Conservation (phyloP, 148 eudicot genomes). For the Polygonum maritimum region DNA sequence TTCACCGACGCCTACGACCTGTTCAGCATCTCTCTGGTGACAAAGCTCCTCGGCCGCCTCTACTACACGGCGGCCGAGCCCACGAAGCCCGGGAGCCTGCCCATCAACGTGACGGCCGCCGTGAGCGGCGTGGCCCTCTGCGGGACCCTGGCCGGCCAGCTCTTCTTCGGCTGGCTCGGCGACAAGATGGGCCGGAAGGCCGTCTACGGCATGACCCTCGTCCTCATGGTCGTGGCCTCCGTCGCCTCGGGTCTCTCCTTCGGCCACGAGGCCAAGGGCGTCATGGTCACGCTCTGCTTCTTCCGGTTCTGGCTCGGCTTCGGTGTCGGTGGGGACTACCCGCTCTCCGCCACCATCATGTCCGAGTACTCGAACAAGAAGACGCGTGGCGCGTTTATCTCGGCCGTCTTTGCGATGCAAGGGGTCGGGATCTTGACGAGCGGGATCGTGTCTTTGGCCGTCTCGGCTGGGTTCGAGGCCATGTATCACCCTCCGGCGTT, state of each 20-base stretch:
- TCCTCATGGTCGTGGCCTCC: slow-evolving; percentile 14
- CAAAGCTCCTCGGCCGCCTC: slow-evolving; percentile 14
- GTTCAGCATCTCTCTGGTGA: slow-evolving; percentile 14
- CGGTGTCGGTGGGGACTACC: slow-evolving; percentile 13
- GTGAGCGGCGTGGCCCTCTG: slow-evolving; percentile 14
- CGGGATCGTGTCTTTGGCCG: slow-evolving; percentile 5
- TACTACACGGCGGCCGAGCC: not conserved
- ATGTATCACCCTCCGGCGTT: not conserved
- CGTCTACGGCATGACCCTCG: slow-evolving; percentile 15
- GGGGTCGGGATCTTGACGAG: slow-evolving; percentile 12
- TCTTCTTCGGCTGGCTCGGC: slow-evolving; percentile 16
- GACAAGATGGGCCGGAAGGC: slow-evolving; percentile 13
- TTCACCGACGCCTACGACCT: slow-evolving; percentile 15
- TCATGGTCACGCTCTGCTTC: slow-evolving; percentile 14
- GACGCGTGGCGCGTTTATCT: slow-evolving; percentile 12
- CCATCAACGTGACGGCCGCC: slow-evolving; percentile 10
- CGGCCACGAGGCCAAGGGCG: not conserved
- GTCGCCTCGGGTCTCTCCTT: slow-evolving; percentile 14
- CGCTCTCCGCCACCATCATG: slow-evolving; percentile 15
- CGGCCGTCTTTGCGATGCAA: slow-evolving; percentile 15
- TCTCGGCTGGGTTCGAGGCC: slow-evolving; percentile 8
- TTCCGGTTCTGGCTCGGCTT: slow-evolving; percentile 17
- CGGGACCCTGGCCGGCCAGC: slow-evolving; percentile 11
- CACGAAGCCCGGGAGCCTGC: slow-evolving; percentile 7
- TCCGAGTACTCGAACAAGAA: slow-evolving; percentile 15